These are phyloP conservation scores for Pleurozium schreberi DNA, from an alignment of 225 moss, liverwort and hornwort species.

Conservation along the genomic window DNA sequence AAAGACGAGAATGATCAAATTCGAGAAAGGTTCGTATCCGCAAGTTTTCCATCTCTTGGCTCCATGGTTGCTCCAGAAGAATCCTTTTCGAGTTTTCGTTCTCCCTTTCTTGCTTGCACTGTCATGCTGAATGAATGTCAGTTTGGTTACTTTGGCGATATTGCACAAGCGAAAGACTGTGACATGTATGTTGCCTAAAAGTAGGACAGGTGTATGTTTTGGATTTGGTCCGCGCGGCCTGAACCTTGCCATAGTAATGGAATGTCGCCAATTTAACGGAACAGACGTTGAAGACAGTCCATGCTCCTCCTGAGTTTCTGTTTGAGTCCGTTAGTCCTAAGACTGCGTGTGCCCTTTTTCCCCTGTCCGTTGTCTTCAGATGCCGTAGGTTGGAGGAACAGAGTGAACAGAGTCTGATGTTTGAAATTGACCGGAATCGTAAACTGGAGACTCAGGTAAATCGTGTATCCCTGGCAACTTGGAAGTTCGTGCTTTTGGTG, in stretches of 20 bases:
- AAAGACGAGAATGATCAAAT: slow-evolving; percentile 44
- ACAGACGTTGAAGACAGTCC: not conserved
- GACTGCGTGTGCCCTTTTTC: not conserved
- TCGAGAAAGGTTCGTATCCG: slow-evolving; percentile 16
- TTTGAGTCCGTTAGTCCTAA: not conserved
- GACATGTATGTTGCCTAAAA: not conserved
- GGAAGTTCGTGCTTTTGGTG: not conserved
- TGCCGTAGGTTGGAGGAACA: slow-evolving; percentile 32
- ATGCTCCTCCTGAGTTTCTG: not conserved
- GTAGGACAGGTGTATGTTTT: no score
- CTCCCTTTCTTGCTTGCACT: not conserved
- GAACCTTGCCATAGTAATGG: not conserved
- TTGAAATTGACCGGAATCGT: slow-evolving; percentile 37
- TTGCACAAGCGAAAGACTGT: not conserved
- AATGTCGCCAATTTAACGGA: not conserved
- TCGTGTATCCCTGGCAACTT: not conserved
- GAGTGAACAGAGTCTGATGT: slow-evolving; percentile 31
- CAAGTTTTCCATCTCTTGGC: not conserved
- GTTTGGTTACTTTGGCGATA: not conserved
- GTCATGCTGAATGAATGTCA: not conserved
- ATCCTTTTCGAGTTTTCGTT: not conserved
- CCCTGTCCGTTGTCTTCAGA: not conserved
- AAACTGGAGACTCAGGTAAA: slow-evolving; percentile 31
- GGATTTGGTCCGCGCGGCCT: fast-evolving
- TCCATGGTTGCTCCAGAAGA: not conserved